phyloP scores from a whole-genome alignment of 331 rosid species.

The Acacia concinna region DNA sequence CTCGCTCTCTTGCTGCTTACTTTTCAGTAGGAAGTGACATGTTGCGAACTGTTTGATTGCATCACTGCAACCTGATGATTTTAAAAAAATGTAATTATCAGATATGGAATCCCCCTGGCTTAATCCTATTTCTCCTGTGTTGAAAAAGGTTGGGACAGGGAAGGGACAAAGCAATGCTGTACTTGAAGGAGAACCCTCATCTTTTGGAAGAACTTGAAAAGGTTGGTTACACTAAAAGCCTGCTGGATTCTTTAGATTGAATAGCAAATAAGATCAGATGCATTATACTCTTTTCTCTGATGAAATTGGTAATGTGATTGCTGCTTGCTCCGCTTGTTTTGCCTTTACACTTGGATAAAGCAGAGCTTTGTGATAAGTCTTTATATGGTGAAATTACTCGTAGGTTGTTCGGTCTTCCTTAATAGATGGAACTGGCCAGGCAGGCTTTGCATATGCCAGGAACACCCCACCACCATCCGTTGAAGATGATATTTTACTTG shows the following conservation, averaged over 20 bases:
- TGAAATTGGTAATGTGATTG: neutral
- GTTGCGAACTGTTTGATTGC: neutral
- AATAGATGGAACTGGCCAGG: slow-evolving; percentile 62
- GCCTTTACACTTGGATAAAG: neutral
- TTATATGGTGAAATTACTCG: slow-evolving; percentile 32
- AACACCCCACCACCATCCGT: slow-evolving; percentile 37
- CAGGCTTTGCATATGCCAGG: slow-evolving; percentile 42
- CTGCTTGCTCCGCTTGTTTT: slow-evolving; percentile 11
- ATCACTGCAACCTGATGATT: neutral
- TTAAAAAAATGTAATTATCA: neutral
- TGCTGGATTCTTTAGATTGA: slow-evolving; percentile 13
- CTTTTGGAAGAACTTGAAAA: slow-evolving; percentile 85
- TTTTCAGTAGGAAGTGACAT: neutral
- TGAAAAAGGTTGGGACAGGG: slow-evolving; percentile 91
- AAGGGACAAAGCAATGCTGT: slow-evolving; percentile 87
- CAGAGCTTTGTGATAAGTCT: neutral
- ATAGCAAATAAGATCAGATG: slow-evolving; percentile 5
- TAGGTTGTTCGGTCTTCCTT: slow-evolving; percentile 72
- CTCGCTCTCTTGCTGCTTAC: neutral
- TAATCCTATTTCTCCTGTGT: slow-evolving; percentile 22
- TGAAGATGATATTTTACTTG: slow-evolving; percentile 48
- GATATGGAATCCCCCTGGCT: slow-evolving; percentile 21
- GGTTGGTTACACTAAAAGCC: slow-evolving; percentile 46
- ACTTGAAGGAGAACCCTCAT: slow-evolving; percentile 71
- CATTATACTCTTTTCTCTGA: slow-evolving; percentile 1